These are phyloP conservation scores for Tarenaya hassleriana DNA, from an alignment of 345 rosid species.

Conservation along the genomic window DNA sequence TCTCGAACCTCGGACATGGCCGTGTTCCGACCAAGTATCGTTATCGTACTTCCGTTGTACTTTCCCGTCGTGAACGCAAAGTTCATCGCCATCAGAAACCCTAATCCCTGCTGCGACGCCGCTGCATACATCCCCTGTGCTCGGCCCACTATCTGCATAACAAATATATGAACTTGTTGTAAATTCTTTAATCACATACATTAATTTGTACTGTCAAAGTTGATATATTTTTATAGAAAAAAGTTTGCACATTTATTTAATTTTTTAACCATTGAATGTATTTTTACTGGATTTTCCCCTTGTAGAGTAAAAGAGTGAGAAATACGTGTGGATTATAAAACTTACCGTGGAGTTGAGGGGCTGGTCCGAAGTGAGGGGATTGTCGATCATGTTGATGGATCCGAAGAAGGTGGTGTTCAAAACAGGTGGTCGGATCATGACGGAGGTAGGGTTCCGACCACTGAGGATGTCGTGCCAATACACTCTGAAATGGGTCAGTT, in stretches of 20 bases:
- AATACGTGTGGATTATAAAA: too few species aligned
- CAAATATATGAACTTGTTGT: too few species aligned
- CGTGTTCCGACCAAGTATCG: constrained; percentile 40
- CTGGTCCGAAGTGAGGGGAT: constrained; percentile 53
- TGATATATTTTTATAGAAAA: too few species aligned
- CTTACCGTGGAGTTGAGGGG: constrained; percentile 39
- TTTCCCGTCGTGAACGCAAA: constrained; percentile 39
- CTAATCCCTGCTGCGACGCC: constrained; percentile 27
- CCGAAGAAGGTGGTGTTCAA: constrained; percentile 42
- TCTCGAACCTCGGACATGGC: constrained; percentile 38
- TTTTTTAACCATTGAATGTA: too few species aligned
- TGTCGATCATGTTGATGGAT: constrained; percentile 49
- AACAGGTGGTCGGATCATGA: constrained; percentile 33
- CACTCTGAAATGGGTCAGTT: constrained; percentile 52
- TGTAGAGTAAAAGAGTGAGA: too few species aligned
- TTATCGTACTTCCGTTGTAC: constrained; percentile 38
- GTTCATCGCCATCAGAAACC: constrained; percentile 39
- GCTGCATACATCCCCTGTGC: constrained; percentile 42
- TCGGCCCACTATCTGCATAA: constrained; percentile 28
- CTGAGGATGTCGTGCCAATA: constrained; percentile 63
- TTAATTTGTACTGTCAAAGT: too few species aligned
- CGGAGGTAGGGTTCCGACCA: constrained; percentile 46
- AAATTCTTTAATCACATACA: too few species aligned
- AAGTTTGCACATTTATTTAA: too few species aligned
- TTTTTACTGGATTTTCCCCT: too few species aligned